Conservation (phyloP, 352 stramenopile species). For the Globisporangium abappressorium region DNA sequence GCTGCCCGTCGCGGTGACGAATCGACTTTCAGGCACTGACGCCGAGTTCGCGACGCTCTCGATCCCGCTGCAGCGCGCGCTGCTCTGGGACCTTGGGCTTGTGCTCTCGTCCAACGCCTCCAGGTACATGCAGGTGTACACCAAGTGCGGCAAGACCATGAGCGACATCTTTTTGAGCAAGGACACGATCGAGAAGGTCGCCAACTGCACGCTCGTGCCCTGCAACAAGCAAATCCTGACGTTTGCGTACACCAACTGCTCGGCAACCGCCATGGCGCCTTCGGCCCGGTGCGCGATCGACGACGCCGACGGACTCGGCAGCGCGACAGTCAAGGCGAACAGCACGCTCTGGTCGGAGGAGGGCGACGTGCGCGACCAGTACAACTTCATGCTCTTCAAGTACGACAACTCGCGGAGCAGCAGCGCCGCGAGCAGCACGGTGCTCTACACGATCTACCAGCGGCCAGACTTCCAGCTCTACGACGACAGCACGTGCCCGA, state of each 20-base stretch:
- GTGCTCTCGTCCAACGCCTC: slow-evolving; percentile 31
- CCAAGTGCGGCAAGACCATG: slow-evolving; percentile 50
- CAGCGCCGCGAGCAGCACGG: neutral
- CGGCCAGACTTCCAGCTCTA: slow-evolving; percentile 15
- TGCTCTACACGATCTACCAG: slow-evolving; percentile 54
- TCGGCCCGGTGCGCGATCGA: slow-evolving; percentile 34
- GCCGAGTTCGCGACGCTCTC: slow-evolving; percentile 25
- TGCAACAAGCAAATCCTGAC: slow-evolving; percentile 31
- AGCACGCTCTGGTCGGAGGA: slow-evolving; percentile 48
- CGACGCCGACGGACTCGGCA: slow-evolving; percentile 21
- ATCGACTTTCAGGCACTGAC: slow-evolving; percentile 5
- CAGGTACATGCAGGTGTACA: slow-evolving; percentile 41
- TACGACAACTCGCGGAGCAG: slow-evolving; percentile 15
- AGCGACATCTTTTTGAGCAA: slow-evolving; percentile 35
- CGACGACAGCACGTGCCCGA: slow-evolving; percentile 26
- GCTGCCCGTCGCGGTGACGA: slow-evolving; percentile 10
- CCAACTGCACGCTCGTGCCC: slow-evolving; percentile 13
- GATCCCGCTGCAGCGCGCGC: slow-evolving; percentile 40
- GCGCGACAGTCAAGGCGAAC: neutral
- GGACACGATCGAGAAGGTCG: slow-evolving; percentile 29
- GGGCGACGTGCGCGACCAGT: slow-evolving; percentile 20
- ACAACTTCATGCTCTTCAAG: slow-evolving; percentile 39
- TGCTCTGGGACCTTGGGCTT: slow-evolving; percentile 53
- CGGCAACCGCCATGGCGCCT: slow-evolving; percentile 15
- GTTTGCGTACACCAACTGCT: slow-evolving; percentile 37